Percentiles rank a stretch among this genome's conserved stretches.
Evolutionary conservation across 345 rosid genomes (phyloP).

Genomic region (Syzygium aromaticum): DNA sequence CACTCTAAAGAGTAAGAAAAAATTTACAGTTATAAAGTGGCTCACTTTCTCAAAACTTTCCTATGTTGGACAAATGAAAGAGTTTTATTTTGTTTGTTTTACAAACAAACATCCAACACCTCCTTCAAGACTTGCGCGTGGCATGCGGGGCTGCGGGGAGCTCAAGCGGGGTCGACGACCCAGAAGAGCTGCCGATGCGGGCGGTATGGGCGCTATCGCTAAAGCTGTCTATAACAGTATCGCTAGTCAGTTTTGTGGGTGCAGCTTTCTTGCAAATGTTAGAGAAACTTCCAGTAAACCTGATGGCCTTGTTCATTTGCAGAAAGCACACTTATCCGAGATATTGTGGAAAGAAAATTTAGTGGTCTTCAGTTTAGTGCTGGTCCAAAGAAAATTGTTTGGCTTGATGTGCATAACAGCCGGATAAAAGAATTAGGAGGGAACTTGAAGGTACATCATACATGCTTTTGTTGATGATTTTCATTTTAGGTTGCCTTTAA

Average conservation of each 20-base stretch:
- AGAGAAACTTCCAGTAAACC: constrained; percentile 9
- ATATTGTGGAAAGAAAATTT: not conserved
- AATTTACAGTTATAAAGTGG: too few relatives aligned
- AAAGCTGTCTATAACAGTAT: constrained; percentile 11
- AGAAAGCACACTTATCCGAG: constrained; percentile 1
- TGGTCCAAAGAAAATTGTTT: not conserved
- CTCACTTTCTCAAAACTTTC: too few relatives aligned
- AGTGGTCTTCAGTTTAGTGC: not conserved
- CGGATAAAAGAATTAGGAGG: not conserved
- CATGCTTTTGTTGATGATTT: not conserved
- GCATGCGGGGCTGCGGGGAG: too few relatives aligned
- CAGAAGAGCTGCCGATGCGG: too few relatives aligned
- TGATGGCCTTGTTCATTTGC: not conserved
- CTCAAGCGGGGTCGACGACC: too few relatives aligned
- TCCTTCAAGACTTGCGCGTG: too few relatives aligned
- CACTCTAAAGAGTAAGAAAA: too few relatives aligned
- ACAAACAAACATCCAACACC: too few relatives aligned
- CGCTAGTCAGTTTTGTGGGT: constrained; percentile 11
- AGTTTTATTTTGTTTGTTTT: too few relatives aligned
- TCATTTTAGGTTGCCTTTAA: not conserved
- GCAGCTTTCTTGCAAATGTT: constrained; percentile 22
- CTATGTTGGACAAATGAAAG: too few relatives aligned
- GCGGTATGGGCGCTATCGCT: constrained; percentile 14
- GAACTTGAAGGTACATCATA: too few relatives aligned
- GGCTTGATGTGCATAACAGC: not conserved